phyloP scores from a whole-genome alignment of 1,284 basidiomycete species.

The Pascua guehoae region DNA sequence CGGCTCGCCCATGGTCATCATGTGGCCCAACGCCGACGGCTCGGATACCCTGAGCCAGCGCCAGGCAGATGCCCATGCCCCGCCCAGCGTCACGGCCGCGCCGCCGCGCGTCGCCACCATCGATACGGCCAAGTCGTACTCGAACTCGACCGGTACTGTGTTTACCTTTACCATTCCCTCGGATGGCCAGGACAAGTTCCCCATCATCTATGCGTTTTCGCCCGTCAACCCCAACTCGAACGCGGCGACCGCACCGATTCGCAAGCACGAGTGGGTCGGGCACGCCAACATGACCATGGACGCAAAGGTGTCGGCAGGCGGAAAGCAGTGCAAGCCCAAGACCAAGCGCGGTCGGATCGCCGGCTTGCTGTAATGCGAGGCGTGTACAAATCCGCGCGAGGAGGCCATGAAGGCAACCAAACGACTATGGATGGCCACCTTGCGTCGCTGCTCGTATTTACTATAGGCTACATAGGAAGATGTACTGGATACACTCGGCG shows the following conservation, averaged over 20 bases:
- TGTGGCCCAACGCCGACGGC: conserved; percentile 61
- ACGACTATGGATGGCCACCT: too few relatives aligned
- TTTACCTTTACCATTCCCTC: neutral
- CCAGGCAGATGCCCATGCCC: conserved; percentile 36
- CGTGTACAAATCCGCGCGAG: too few relatives aligned
- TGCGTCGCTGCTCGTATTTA: too few relatives aligned
- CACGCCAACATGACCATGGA: neutral
- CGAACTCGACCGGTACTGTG: neutral
- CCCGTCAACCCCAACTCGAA: neutral
- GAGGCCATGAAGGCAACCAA: too few relatives aligned
- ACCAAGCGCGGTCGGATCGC: neutral
- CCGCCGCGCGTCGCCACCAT: conserved; percentile 53
- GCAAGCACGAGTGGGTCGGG: neutral
- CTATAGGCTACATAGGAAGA: too few relatives aligned
- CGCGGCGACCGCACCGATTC: neutral
- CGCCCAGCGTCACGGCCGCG: conserved; percentile 53
- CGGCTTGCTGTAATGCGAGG: too few relatives aligned
- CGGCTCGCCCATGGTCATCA: conserved; percentile 59
- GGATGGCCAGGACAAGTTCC: neutral
- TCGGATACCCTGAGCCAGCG: conserved; percentile 61
- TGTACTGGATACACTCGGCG: too few relatives aligned
- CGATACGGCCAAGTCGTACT: conserved; percentile 5
- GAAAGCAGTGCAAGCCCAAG: neutral
- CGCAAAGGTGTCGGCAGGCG: too few relatives aligned
- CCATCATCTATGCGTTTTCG: conserved; percentile 1